Evolutionary conservation across 192 early-diverging fungal species (phyloP).

Genomic region (Coemansia sp.): DNA sequence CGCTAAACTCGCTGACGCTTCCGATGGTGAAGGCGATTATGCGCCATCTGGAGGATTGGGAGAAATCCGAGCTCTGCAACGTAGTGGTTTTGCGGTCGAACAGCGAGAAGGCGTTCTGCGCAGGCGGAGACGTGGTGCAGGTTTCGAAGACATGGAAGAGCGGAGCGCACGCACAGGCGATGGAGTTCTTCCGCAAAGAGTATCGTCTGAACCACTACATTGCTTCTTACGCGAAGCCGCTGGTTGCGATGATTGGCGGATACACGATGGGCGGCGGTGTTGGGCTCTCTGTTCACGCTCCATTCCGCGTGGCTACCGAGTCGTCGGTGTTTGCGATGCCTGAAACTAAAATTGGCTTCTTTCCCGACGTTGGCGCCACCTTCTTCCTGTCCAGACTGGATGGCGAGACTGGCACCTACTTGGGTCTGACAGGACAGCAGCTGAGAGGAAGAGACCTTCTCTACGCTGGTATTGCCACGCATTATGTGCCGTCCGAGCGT

Average conservation of each 20-base stretch:
- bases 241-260: constrained; percentile 85
- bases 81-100: constrained; percentile 80
- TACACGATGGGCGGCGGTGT: constrained; percentile 97
- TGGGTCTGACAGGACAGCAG: constrained; percentile 82
- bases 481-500: constrained; percentile 89
- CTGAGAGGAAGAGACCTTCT: constrained; percentile 84
- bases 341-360: constrained; percentile 93
- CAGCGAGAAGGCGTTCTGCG: constrained; percentile 82
- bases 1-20: constrained; percentile 82
- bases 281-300: constrained; percentile 91
- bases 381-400: constrained; percentile 95
- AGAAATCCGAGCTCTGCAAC: constrained; percentile 82
- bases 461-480: constrained; percentile 94
- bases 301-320: constrained; percentile 96
- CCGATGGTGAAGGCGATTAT: constrained; percentile 82
- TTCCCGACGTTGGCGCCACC: constrained; percentile 94
- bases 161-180: constrained; percentile 47
- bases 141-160: constrained; percentile 54
- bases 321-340: constrained; percentile 97
- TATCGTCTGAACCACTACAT: constrained; percentile 92
- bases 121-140: constrained; percentile 78
- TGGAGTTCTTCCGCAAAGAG: constrained; percentile 88
- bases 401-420: constrained; percentile 89
- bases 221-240: constrained; percentile 83
- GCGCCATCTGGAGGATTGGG: constrained; percentile 84